Base-by-base conservation (phyloP, 768 basidiomycete genomes). In the Tulasnella sp. region DNA sequence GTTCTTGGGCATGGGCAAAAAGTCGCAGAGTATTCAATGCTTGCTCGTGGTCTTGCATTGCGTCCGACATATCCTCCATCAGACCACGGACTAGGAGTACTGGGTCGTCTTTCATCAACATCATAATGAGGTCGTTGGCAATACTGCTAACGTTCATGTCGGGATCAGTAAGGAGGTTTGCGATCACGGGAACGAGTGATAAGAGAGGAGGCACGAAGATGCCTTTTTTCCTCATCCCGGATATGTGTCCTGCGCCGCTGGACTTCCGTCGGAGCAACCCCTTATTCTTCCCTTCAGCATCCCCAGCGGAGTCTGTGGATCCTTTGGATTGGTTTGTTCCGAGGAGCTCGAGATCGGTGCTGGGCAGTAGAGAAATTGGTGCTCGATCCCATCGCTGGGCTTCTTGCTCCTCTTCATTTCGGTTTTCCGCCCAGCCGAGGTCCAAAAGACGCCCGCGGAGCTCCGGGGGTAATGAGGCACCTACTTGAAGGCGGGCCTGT, bases 61-160 rank as follows among this genome's bases (percentile, higher is more conserved):
- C 88, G 14, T 89, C 90, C 4, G 88, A 87, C 24, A 94, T 86
- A 24, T 89, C 85, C 82, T 93, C 92, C 72, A 94, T 87, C 20
- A 91, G 85, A 28, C 92, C 90, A 14, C 93, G 89, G 18, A 89
- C 87, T 41, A 94, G 86, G n/a, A 94, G 86, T 22, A 88, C 88
- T 6, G 93, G 92, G 82, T 95, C 94, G 83, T 94, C 92, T 31
- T 93, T 89, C 90, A 94, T 92, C 73, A 92, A 85, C 80, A 93
- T 91, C 22, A 93, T 82, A 60, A 94, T 83, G 6, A 90, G 86
- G 40, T 88, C 88, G 64, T 91, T 89, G 31, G 93, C 91, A 3
- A 89, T 87, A 41, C 87, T 88, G 16, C 92, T 89, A 40, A 94
- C 88, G 5, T 85, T 83, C 81, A 90, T 86, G 83, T 91, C 89